Percentiles rank a stretch among this genome's conserved stretches.
Conservation (phyloP, 192 early-diverging fungal genomes). For the Gorgonomyces haynaldii region DNA sequence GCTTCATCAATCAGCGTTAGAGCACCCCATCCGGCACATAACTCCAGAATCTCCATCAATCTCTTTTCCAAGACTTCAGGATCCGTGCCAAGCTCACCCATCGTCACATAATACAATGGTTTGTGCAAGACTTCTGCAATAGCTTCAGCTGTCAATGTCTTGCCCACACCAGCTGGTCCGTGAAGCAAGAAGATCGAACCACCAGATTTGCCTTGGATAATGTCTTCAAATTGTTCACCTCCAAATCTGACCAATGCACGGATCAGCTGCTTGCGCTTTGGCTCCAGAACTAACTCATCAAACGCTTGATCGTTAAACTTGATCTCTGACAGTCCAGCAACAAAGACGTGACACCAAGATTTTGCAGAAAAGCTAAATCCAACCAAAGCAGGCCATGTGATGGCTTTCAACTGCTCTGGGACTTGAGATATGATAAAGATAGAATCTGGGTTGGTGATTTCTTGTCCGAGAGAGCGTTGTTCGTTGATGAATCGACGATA, state of each 20-base stretch:
- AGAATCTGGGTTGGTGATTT: conserved; percentile 7
- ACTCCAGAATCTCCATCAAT: conserved; percentile 35
- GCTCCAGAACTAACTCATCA: conserved; percentile 36
- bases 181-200: conserved; percentile 44
- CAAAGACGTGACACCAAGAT: conserved; percentile 41
- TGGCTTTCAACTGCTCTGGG: conserved; percentile 14
- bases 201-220: conserved; percentile 42
- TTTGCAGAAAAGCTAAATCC: conserved; percentile 45
- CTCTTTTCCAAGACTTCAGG: conserved; percentile 41
- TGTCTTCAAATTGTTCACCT: conserved; percentile 30
- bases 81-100: conserved; percentile 46
- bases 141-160: conserved; percentile 51
- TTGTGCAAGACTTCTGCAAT: conserved; percentile 41
- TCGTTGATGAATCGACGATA: conserved; percentile 23
- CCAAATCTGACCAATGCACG: conserved; percentile 38
- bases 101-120: conserved; percentile 47
- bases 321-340: conserved; percentile 24
- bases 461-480: not conserved
- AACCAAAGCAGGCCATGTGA: conserved; percentile 40
- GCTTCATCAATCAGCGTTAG: conserved; percentile 46
- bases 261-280: conserved; percentile 34
- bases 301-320: conserved; percentile 39
- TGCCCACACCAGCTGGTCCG: conserved; percentile 42
- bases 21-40: conserved; percentile 42
- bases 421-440: conserved; percentile 12